Conservation (phyloP, 116 monocot species). For the Zostera marina region DNA sequence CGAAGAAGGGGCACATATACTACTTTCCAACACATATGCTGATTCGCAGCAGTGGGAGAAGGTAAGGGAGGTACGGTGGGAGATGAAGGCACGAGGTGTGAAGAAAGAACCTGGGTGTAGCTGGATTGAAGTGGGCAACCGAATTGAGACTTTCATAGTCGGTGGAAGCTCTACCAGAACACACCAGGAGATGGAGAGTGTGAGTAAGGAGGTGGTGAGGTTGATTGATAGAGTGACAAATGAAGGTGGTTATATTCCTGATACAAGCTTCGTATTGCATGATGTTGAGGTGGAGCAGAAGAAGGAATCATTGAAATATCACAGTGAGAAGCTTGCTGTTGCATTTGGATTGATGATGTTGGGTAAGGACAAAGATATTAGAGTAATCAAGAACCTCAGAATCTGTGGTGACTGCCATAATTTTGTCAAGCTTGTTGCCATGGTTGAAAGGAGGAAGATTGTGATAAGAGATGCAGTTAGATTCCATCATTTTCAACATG, state of each 20-base stretch:
- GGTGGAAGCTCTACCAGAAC: constrained; percentile 44
- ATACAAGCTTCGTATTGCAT: constrained; percentile 49
- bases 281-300: constrained; percentile 21
- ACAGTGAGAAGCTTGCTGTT: constrained; percentile 25
- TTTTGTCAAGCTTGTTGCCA: constrained; percentile 14
- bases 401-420: constrained; percentile 24
- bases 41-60: constrained; percentile 41
- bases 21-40: constrained; percentile 60
- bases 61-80: constrained; percentile 34
- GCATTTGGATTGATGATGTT: constrained; percentile 14
- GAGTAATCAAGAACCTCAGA: constrained; percentile 25
- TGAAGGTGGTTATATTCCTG: constrained; percentile 46
- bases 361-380: constrained; percentile 7
- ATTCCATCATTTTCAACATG: constrained; percentile 19
- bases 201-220: constrained; percentile 24
- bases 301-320: constrained; percentile 9
- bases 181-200: constrained; percentile 32
- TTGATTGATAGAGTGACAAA: constrained; percentile 27
- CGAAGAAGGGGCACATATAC: constrained; percentile 53
- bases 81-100: constrained; percentile 37
- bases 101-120: constrained; percentile 73
- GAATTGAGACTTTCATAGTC: constrained; percentile 41
- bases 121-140: constrained; percentile 52
- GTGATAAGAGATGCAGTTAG: constrained; percentile 18
- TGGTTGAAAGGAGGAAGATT: constrained; percentile 6